Percentiles rank a stretch among this genome's conserved stretches.
These are phyloP conservation scores for Teratosphaeria viscida DNA, from an alignment of 2,329 filamentous ascomycete genomes.

Conservation along the genomic window DNA sequence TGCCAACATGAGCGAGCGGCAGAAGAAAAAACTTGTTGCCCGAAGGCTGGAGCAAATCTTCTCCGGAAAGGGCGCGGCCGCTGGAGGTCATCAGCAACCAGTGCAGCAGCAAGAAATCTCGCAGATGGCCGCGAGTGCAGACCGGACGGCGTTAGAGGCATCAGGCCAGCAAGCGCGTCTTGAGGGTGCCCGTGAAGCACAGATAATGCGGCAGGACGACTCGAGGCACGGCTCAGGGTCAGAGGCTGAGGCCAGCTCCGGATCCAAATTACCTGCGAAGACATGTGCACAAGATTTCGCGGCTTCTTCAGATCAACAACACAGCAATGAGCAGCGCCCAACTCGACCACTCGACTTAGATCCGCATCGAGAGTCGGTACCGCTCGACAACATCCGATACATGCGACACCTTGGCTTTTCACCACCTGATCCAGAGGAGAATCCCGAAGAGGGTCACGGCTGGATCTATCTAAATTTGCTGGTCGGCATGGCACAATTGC, in stretches of 20 bases:
- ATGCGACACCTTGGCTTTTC: constrained; percentile 63
- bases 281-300: constrained; percentile 9
- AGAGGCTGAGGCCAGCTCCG: not conserved
- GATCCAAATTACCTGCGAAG: not conserved
- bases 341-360: constrained; percentile 69
- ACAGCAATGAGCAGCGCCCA: constrained; percentile 54
- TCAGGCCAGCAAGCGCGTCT: constrained; percentile 24
- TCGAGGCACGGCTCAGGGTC: constrained; percentile 1
- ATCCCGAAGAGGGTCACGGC: constrained; percentile 56
- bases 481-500: constrained; percentile 71
- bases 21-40: constrained; percentile 68
- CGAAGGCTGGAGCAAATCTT: constrained; percentile 70
- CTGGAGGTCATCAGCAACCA: constrained; percentile 37
- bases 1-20: constrained; percentile 55
- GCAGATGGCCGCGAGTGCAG: constrained; percentile 41
- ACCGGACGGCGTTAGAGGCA: constrained; percentile 31
- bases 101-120: constrained; percentile 50
- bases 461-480: constrained; percentile 79
- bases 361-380: constrained; percentile 63
- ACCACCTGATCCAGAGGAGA: constrained; percentile 44
- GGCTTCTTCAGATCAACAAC: constrained; percentile 4
- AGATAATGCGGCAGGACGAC: constrained; percentile 31
- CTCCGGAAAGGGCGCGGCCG: constrained; percentile 51
- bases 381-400: constrained; percentile 68
- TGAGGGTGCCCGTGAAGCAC: constrained; percentile 38